Evolutionary conservation across 2,329 filamentous ascomycete genomes (phyloP).

Genomic region (Fusarium sp.): DNA sequence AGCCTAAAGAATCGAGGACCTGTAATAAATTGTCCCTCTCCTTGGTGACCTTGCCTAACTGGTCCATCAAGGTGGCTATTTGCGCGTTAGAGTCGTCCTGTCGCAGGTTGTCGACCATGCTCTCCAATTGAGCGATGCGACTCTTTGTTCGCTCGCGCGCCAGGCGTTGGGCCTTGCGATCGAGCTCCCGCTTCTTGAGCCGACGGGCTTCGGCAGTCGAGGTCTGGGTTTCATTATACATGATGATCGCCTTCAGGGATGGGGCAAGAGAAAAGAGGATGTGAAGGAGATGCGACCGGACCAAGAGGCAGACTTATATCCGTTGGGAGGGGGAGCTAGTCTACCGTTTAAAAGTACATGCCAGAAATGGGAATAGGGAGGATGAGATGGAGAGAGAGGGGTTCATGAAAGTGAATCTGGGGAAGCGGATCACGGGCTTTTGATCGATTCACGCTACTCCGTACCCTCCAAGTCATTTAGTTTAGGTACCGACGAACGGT

Average conservation of each 20-base stretch:
- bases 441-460: neutral
- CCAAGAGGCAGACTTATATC: neutral
- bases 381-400: neutral
- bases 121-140: slow-evolving; percentile 45
- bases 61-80: slow-evolving; percentile 39
- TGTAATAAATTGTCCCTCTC: slow-evolving; percentile 37
- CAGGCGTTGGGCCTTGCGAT: slow-evolving; percentile 46
- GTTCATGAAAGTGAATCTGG: neutral
- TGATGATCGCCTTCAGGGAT: slow-evolving; percentile 24
- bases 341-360: neutral
- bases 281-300: neutral
- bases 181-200: slow-evolving; percentile 46
- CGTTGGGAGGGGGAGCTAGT: neutral
- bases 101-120: slow-evolving; percentile 40
- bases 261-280: neutral
- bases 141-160: slow-evolving; percentile 46
- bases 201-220: slow-evolving; percentile 26
- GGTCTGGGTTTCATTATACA: slow-evolving; percentile 12
- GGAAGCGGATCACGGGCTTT: slow-evolving; percentile 15
- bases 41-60: slow-evolving; percentile 37
- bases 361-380: neutral
- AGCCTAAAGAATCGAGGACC: slow-evolving; percentile 22
- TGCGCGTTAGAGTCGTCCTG: slow-evolving; percentile 40
- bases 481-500: neutral
- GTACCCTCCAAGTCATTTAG: neutral